Evolutionary conservation across 345 rosid species (phyloP).

Genomic region (Murraya koenigii): DNA sequence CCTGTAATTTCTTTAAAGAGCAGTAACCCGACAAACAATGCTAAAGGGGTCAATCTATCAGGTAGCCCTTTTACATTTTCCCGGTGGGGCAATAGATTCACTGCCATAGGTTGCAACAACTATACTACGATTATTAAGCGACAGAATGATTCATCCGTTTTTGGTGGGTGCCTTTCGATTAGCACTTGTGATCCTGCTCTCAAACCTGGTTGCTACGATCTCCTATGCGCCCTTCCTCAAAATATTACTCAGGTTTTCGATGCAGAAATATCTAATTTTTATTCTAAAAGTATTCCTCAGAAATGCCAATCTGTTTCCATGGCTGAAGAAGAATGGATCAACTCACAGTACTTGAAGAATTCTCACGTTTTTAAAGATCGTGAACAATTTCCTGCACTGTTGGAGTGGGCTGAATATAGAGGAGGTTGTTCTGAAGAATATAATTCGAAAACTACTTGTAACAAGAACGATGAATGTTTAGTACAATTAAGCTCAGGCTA

Average conservation of each 20-base stretch:
- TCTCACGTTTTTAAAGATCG: background rate
- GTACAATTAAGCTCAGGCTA: background rate
- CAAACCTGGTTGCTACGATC: background rate
- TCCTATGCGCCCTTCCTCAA: background rate
- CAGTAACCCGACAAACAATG: background rate
- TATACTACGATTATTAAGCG: background rate
- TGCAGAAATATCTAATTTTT: background rate
- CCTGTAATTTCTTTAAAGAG: background rate
- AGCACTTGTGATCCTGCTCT: background rate
- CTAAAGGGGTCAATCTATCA: background rate
- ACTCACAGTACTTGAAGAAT: background rate
- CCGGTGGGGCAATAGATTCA: background rate
- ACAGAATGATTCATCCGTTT: background rate
- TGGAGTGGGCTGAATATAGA: background rate
- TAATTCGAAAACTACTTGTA: background rate
- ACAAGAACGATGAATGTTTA: background rate
- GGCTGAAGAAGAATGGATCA: background rate
- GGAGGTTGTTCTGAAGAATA: conserved; percentile 28
- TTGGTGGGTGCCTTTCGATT: background rate
- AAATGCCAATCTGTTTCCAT: background rate
- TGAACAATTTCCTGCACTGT: background rate
- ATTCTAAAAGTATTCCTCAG: background rate
- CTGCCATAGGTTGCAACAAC: background rate
- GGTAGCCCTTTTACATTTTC: background rate
- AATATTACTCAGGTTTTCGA: background rate